These are phyloP conservation scores for Obelidium mucronatum DNA, from an alignment of 192 early-diverging fungal species.

Conservation along the genomic window DNA sequence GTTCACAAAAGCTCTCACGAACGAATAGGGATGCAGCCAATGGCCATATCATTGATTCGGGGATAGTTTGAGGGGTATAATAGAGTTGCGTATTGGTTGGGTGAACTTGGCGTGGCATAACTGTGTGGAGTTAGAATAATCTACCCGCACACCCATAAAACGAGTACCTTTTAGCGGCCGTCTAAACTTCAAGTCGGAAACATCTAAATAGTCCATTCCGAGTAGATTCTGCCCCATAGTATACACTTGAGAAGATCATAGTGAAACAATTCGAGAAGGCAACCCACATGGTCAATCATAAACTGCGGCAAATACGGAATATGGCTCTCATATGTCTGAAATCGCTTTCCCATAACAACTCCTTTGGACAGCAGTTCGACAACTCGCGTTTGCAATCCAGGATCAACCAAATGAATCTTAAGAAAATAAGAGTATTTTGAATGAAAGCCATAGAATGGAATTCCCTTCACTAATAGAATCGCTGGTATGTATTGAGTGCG, in stretches of 20 bases:
- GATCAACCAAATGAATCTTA: conserved; percentile 74
- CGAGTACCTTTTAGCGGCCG: conserved; percentile 13
- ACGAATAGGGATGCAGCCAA: neutral
- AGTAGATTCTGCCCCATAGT: too few relatives aligned
- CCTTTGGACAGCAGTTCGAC: conserved; percentile 74
- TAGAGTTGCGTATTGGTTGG: neutral
- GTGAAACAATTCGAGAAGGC: too few relatives aligned
- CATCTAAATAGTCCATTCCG: conserved; percentile 82
- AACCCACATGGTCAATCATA: conserved; percentile 84
- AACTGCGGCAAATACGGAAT: conserved; percentile 86
- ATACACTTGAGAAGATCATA: too few relatives aligned
- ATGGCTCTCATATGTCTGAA: conserved; percentile 84
- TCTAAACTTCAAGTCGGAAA: conserved; percentile 56
- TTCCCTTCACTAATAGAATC: conserved; percentile 75
- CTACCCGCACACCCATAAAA: neutral
- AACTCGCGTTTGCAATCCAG: conserved; percentile 60
- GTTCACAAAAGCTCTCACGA: conserved; percentile 70
- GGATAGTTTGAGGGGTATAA: conserved; percentile 10
- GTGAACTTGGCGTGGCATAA: neutral
- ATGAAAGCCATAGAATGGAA: conserved; percentile 91
- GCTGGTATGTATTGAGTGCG: conserved; percentile 63
- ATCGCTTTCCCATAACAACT: conserved; percentile 70
- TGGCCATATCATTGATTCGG: conserved; percentile 14
- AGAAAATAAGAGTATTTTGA: conserved; percentile 72
- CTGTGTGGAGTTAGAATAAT: neutral